phyloP scores from a whole-genome alignment of 1,139 yeast genomes.

The Debaryomyces coudertii region DNA sequence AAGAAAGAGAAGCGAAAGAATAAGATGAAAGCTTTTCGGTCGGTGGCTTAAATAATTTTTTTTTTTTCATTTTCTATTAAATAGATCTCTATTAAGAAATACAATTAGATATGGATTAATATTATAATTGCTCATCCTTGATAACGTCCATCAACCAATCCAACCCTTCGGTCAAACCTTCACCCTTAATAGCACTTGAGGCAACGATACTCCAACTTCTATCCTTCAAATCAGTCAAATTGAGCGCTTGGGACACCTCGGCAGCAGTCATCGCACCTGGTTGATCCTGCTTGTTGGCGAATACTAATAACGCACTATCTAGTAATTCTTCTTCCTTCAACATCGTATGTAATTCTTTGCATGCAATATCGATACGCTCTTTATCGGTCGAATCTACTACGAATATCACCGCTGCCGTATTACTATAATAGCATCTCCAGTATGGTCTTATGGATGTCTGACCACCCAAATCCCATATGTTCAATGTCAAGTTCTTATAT shows the following conservation, averaged over 20 bases:
- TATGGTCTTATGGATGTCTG: slow-evolving; percentile 96
- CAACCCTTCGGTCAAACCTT: slow-evolving; percentile 92
- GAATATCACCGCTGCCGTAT: slow-evolving; percentile 93
- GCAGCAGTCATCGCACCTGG: slow-evolving; percentile 95
- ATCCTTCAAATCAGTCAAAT: slow-evolving; percentile 86
- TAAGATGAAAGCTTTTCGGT: neutral
- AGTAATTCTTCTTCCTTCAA: slow-evolving; percentile 87
- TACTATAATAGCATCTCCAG: slow-evolving; percentile 97
- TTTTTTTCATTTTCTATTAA: slow-evolving; percentile 4
- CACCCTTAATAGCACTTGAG: slow-evolving; percentile 94
- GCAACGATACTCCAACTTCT: slow-evolving; percentile 98
- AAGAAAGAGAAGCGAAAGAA: slow-evolving; percentile 34
- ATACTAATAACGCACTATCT: slow-evolving; percentile 88
- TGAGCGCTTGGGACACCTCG: slow-evolving; percentile 87
- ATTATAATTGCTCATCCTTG: slow-evolving; percentile 79
- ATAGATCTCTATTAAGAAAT: slow-evolving; percentile 6
- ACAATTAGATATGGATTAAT: slow-evolving; percentile 3
- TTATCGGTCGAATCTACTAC: slow-evolving; percentile 97
- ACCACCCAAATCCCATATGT: slow-evolving; percentile 92
- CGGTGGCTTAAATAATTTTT: neutral
- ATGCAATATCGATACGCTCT: slow-evolving; percentile 85
- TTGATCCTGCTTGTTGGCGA: slow-evolving; percentile 97
- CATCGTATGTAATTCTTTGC: slow-evolving; percentile 90
- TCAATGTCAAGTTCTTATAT: slow-evolving; percentile 87
- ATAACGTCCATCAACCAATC: slow-evolving; percentile 98